Evolutionary conservation across 2,329 filamentous ascomycete genomes (phyloP).

Genomic region (Scedosporium minutisporum): DNA sequence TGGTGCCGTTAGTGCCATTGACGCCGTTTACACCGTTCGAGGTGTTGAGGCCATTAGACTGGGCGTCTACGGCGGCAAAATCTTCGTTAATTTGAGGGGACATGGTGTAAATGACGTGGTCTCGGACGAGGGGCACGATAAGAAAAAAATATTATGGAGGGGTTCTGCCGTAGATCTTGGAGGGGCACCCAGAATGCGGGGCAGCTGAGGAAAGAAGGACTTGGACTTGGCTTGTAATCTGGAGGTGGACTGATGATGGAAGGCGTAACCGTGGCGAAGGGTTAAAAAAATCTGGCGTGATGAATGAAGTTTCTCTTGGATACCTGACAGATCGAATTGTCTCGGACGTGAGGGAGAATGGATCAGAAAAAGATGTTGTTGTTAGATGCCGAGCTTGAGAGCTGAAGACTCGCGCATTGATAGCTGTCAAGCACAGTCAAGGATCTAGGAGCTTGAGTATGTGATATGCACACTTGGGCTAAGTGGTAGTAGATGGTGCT

Average conservation of each 20-base stretch:
- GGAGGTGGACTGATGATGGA: too few relatives aligned
- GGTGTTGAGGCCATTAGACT: constrained; percentile 11
- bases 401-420: neutral
- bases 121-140: neutral
- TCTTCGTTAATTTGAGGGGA: neutral
- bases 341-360: too few relatives aligned
- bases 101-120: neutral
- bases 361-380: too few relatives aligned
- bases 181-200: neutral
- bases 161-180: neutral
- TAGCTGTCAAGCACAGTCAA: neutral
- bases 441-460: neutral
- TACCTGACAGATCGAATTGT: too few relatives aligned
- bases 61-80: neutral
- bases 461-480: neutral
- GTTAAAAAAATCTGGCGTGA: too few relatives aligned
- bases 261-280: too few relatives aligned
- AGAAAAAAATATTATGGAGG: neutral
- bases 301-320: too few relatives aligned
- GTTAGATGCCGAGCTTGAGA: neutral
- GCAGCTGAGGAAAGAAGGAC: neutral
- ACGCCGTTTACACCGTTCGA: neutral
- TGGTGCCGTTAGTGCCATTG: constrained; percentile 10
- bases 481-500: neutral
- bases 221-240: too few relatives aligned